Base-by-base conservation (phyloP, 164 flowering plant genomes). In the Annona squamosa region DNA sequence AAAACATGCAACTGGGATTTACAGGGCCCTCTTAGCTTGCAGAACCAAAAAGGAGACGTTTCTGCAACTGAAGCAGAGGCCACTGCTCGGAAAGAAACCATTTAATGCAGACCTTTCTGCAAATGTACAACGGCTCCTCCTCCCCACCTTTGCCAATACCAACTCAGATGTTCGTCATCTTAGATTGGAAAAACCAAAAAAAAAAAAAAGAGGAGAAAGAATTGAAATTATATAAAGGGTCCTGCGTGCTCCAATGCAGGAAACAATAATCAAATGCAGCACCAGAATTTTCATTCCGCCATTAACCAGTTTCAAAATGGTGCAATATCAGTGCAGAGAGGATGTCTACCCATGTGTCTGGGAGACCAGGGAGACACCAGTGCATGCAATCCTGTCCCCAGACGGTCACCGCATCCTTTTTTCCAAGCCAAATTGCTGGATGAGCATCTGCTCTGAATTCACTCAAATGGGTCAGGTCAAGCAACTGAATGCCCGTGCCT, bases 361-460 rank as follows among this genome's bases (percentile, higher is more conserved):
- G 99, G 9, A 95, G 86, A 64, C 99, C 99, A 5, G 99, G 98
- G 46, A 95, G 84, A 85, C 98, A 95, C 99, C 99, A 93, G 69
- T 95, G 99, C 97, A 95, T 84, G 87, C 99, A 95, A 69, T 95
- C 99, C 82, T 95, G 97, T 59, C 98, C 99, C 99, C 98, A 95
- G 63, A 86, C 77, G 3, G 89, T 79, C 56, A 95, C 98, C 2
- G 98, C 99, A 74, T 90, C 97, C 78, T 89, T 85, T 85, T 86
- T 91, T 72, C 98, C 99, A 69, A 95, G 77, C 98, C 99, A 95
- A 73, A 85, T 81, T 17, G 97, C 94, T 19, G 98, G 99, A 81
- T 96, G 99, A 41, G 94, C 98, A 83, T 96, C 99, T 61, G 95
- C 94, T 85, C 98, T 85, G 79, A 85, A 96, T 84, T 96, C 97